A percentile compares a stretch with the other conserved stretches of the same genome.
These are phyloP conservation scores for Aspergillus neoniger DNA, from an alignment of 2,329 filamentous ascomycete species.

Conservation along the genomic window DNA sequence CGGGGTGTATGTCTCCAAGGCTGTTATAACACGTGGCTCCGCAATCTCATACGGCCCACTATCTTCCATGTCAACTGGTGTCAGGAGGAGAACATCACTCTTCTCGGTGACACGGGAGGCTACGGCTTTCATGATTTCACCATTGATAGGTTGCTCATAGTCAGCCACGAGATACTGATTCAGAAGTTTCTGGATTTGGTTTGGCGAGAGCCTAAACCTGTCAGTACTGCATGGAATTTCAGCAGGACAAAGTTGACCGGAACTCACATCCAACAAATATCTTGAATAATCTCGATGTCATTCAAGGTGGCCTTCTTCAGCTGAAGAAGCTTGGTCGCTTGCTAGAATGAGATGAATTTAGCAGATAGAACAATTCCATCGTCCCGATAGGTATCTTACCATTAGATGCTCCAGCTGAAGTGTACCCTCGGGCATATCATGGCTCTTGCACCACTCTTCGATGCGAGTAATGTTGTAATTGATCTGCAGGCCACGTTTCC, in stretches of 20 bases:
- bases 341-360: constrained; percentile 51
- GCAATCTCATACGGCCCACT: constrained; percentile 98
- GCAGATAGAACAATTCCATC: neutral
- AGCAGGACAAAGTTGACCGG: neutral
- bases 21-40: constrained; percentile 92
- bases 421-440: constrained; percentile 98
- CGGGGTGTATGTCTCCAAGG: constrained; percentile 95
- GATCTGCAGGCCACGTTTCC: constrained; percentile 98
- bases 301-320: constrained; percentile 98
- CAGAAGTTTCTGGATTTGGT: constrained; percentile 97
- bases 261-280: constrained; percentile 99
- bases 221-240: constrained; percentile 1
- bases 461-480: constrained; percentile 99
- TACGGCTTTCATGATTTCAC: constrained; percentile 99
- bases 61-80: constrained; percentile 98
- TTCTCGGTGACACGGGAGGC: constrained; percentile 97
- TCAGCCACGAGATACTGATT: constrained; percentile 99
- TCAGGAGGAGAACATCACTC: constrained; percentile 89
- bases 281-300: constrained; percentile 99
- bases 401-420: constrained; percentile 97
- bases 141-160: constrained; percentile 98
- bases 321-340: constrained; percentile 97
- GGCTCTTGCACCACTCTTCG: constrained; percentile 99
- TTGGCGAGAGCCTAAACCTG: constrained; percentile 77
- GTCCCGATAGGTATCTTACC: constrained; percentile 55